Conservation (phyloP, 169 alveolate genomes). For the Plasmodium knowlesi region DNA sequence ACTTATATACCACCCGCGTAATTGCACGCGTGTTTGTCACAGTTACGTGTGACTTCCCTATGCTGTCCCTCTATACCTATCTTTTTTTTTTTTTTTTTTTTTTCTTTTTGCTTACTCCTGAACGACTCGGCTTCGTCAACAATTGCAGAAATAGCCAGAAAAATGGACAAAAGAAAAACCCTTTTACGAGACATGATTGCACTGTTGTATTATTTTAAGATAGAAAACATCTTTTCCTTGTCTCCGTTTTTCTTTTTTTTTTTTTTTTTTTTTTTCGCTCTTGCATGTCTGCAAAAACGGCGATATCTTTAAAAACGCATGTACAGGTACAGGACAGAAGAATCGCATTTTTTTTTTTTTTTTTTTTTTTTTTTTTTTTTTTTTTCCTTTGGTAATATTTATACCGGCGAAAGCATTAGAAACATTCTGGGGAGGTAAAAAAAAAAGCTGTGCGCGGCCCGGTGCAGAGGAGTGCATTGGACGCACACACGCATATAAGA, state of each 20-base stretch:
- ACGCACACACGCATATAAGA: constrained; percentile 13
- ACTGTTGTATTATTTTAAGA: constrained; percentile 13
- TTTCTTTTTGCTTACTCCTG: constrained; percentile 9
- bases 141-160: constrained; percentile 42
- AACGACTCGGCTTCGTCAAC: constrained; percentile 16
- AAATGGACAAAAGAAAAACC: constrained; percentile 34
- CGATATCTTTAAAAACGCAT: background rate
- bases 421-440: background rate
- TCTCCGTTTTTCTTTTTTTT: background rate
- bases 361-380: background rate
- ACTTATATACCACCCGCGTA: background rate
- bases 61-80: background rate
- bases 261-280: background rate
- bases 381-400: background rate
- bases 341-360: background rate
- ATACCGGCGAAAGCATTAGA: background rate
- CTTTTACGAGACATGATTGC: constrained; percentile 43
- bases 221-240: constrained; percentile 26
- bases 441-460: background rate
- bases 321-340: background rate
- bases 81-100: background rate
- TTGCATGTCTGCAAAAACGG: background rate
- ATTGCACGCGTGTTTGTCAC: background rate
- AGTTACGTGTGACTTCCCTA: background rate
- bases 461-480: constrained; percentile 57